Percentiles rank a stretch among this genome's conserved stretches.
phyloP scores from a whole-genome alignment of 2,329 filamentous ascomycete species.

The Fusarium circinatum region DNA sequence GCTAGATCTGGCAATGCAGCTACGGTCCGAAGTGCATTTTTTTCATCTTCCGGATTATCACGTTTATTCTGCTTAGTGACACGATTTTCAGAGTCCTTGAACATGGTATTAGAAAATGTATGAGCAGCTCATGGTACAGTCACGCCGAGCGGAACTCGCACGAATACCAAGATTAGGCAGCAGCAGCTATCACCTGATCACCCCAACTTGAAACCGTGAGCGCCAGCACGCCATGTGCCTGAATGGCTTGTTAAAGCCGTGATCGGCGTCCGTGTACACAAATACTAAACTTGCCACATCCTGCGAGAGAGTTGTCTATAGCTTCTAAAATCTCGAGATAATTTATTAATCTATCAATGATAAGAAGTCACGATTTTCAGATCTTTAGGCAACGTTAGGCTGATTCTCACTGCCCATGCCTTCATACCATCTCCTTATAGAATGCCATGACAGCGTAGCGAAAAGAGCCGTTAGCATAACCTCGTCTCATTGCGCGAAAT shows the following conservation, averaged over 20 bases:
- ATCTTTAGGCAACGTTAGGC: neutral
- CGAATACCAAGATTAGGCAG: conserved; percentile 6
- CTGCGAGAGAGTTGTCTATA: neutral
- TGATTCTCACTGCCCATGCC: neutral
- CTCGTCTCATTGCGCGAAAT: conserved; percentile 69
- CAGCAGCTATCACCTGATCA: conserved; percentile 17
- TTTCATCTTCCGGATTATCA: conserved; percentile 1
- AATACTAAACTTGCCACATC: neutral
- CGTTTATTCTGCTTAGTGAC: conserved; percentile 5
- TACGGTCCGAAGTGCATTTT: neutral
- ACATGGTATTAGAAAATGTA: neutral
- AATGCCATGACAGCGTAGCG: conserved; percentile 69
- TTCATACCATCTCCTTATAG: conserved; percentile 50
- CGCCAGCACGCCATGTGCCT: conserved; percentile 15
- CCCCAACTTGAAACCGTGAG: neutral
- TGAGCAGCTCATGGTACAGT: neutral
- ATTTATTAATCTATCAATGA: neutral
- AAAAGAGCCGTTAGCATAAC: conserved; percentile 68
- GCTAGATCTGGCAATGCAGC: neutral
- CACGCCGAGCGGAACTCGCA: neutral
- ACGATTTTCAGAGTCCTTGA: neutral
- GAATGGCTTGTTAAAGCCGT: conserved; percentile 1
- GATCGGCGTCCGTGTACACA: neutral
- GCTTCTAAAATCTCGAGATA: neutral
- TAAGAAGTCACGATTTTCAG: neutral